Evolutionary conservation across 1,139 yeast species (phyloP).

Genomic region (Saccharomyces pastorianus): DNA sequence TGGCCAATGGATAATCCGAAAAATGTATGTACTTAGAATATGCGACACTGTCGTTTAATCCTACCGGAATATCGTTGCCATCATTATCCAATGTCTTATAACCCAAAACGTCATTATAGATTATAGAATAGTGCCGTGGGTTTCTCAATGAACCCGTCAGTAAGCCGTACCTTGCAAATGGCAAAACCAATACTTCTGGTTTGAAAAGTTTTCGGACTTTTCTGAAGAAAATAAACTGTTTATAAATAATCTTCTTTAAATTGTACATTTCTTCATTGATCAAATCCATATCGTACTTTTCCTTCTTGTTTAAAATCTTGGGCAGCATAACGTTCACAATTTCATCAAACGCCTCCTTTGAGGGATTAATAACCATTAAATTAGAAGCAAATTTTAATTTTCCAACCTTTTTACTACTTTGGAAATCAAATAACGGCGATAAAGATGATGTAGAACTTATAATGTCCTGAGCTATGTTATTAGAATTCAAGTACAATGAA

Average conservation of each 20-base stretch:
- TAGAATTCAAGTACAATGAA: conserved; percentile 18
- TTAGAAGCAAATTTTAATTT: conserved; percentile 25
- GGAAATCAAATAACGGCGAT: conserved; percentile 19
- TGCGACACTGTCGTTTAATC: conserved; percentile 8
- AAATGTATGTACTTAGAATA: conserved; percentile 29
- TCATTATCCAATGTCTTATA: conserved; percentile 16
- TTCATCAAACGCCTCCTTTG: conserved; percentile 14
- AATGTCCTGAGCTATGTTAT: conserved; percentile 26
- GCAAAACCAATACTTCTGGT: conserved; percentile 27
- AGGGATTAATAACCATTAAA: conserved; percentile 30
- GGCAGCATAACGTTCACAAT: conserved; percentile 20
- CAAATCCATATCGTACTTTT: conserved; percentile 28
- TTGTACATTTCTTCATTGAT: conserved; percentile 28
- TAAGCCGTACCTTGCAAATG: conserved; percentile 28
- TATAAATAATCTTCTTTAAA: conserved; percentile 21
- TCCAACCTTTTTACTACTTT: conserved; percentile 11
- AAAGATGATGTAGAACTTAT: conserved; percentile 19
- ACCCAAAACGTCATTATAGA: conserved; percentile 25
- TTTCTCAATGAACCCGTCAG: conserved; percentile 25
- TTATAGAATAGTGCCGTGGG: conserved; percentile 14
- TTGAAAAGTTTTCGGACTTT: conserved; percentile 19
- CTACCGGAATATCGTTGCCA: conserved; percentile 10
- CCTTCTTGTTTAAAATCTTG: conserved; percentile 12
- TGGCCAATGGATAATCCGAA: conserved; percentile 27
- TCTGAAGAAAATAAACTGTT: conserved; percentile 26